These are phyloP conservation scores for Neckera pumila DNA, from an alignment of 225 moss, liverwort and hornwort species.

Conservation along the genomic window DNA sequence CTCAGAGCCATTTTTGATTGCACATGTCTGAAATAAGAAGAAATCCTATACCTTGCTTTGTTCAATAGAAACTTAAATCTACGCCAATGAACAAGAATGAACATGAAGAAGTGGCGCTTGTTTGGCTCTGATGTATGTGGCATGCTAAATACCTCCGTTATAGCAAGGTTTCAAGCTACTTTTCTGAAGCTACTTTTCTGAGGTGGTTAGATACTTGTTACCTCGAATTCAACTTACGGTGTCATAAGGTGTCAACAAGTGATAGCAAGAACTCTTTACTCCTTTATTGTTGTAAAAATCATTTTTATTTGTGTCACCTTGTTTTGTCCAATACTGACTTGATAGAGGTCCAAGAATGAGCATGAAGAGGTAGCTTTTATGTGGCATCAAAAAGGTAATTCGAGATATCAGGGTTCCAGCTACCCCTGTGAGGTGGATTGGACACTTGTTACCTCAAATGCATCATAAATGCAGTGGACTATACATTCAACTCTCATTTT, in stretches of 20 bases:
- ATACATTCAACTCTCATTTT: neutral
- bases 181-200: neutral
- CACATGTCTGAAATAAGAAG: neutral
- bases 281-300: neutral
- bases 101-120: neutral
- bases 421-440: neutral
- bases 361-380: neutral
- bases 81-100: neutral
- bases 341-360: neutral
- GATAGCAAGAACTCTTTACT: neutral
- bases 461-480: neutral
- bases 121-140: neutral
- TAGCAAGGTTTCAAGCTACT: neutral
- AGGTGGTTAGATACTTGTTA: neutral
- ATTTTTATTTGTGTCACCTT: neutral
- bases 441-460: neutral
- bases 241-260: neutral
- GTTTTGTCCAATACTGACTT: neutral
- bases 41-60: neutral
- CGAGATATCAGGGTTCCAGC: too few relatives aligned
- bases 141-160: neutral
- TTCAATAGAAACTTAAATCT: neutral
- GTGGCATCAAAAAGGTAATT: neutral
- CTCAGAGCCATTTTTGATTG: neutral
- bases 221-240: neutral